A percentile compares a stretch with the other conserved stretches of the same genome.
phyloP scores from a whole-genome alignment of 345 rosid genomes.

The Kandelia obovata region DNA sequence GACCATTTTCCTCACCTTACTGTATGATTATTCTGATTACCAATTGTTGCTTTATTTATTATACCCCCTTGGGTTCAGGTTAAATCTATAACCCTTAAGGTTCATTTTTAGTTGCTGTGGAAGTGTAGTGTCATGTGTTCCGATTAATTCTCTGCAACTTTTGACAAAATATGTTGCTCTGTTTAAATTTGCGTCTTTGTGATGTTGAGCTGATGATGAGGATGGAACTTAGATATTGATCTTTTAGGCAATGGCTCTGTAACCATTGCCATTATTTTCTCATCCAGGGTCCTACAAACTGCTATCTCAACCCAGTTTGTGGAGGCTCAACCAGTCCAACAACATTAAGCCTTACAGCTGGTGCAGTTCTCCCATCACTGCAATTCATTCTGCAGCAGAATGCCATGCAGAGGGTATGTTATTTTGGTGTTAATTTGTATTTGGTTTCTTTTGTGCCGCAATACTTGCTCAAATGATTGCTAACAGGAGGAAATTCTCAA shows the following conservation, averaged over 20 bases:
- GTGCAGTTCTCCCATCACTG: conserved; percentile 63
- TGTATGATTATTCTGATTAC: neutral
- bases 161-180: neutral
- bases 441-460: neutral
- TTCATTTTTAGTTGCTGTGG: no score
- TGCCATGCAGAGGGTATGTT: conserved; percentile 63
- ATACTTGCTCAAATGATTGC: conserved; percentile 16
- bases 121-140: neutral
- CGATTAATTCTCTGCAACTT: neutral
- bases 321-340: conserved; percentile 50
- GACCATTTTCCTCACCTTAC: neutral
- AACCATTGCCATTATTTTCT: conserved; percentile 30
- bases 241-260: conserved; percentile 37
- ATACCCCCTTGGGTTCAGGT: neutral
- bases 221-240: conserved; percentile 33
- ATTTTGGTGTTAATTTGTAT: neutral
- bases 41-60: neutral
- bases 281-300: conserved; percentile 60
- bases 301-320: conserved; percentile 37
- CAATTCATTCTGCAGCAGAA: conserved; percentile 85
- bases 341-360: conserved; percentile 41
- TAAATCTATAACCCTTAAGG: neutral
- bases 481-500: conserved; percentile 90
- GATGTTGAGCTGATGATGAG: conserved; percentile 10
- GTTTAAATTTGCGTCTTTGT: neutral